Evolutionary conservation across 2,329 filamentous ascomycete species (phyloP), one percentile per base, ranked within the genome.

Genomic region (Rhinocladiella similis): DNA sequence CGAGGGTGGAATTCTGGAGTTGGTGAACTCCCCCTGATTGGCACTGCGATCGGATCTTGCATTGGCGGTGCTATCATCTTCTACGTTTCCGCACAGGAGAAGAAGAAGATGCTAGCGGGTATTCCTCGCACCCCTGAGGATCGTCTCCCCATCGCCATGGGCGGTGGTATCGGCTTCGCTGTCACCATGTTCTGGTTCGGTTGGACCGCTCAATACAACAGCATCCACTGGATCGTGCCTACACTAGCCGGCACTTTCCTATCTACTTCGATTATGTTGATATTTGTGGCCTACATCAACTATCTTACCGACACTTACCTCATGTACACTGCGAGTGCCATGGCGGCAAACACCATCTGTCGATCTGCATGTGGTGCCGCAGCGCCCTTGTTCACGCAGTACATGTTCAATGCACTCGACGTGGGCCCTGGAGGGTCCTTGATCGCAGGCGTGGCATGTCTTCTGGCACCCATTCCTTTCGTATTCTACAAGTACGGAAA

Each of bases 141-240:
- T 47, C 80, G 79, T 47, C 67, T 83, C 2, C 77, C 78, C 1
- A 75, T 79, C 10, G 75, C 74, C 48, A 78, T 82, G 63, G 54
- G 79, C 2, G 78, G 77, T 29, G 77, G 74, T 52, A 72, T 82
- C 27, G 70, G 72, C n/a, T 75, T 87, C 36, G 82, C 83, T 0
- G 67, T 83, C 41, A 78, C 80, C 14, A 73, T 84, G 13, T 83
- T 85, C 68, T 83, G 82, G 81, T 81, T 84, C 54, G 82, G 80
- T 0, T 85, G 82, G 82, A 82, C 82, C 0, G 79, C 81, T 42
- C 78, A 75, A 19, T 67, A 57, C 72, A 75, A 56, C 56, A 63
- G 60, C 49, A 63, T 77, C 3, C 75, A 75, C 57, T 80, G 77
- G 77, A 72, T 78, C 27, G 77, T 78, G 1, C 76, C 76, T 0